Base-by-base conservation (phyloP, 1,284 basidiomycete species). In the Ganoderma lingzhi region DNA sequence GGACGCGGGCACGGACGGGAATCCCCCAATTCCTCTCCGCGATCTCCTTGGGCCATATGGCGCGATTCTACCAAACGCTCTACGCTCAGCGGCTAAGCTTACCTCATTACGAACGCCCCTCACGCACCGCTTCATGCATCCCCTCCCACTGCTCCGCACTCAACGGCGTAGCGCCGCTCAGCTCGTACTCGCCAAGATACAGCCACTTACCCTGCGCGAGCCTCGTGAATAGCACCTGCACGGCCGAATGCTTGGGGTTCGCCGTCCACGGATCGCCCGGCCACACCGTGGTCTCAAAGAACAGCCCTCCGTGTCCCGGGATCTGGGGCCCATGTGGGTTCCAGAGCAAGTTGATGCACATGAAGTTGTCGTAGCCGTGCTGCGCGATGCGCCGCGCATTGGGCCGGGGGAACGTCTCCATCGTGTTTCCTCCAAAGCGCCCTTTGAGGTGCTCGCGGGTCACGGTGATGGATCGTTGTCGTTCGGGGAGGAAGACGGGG, bases 291-390 rank as follows among this genome's bases (percentile, higher is more conserved):
- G 58, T 62, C 42, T 64, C 66, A 62, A 82, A 82, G 64, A 79
- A 82, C 0, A 85, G 66, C 0, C 82, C 82, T 0, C 80, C 80
- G 0, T 77, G 75, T 0, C 84, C 83, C 2, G 83, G 78, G 42
- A 76, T 65, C 60, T 80, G 78, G 0, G 82, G 83, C 2, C 78
- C 82, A 35, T 79, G 73, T 0, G 82, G 83, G 61, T 84, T 83
- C 61, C 73, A 79, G 2, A 74, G 62, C 3, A 81, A 73, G 53
- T 77, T 81, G 4, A 80, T 65, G 65, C 76, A 83, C 80, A 82
- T 79, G 59, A 83, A 84, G 58, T 82, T 71, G 1, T 74, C 42
- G 35, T 76, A 56, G 1, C 79, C 79, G 41, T 82, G 81, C 14
- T 73, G 70, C 1, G 70, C 73, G 2, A 77, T 17, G 30, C 77